phyloP scores from a whole-genome alignment of 75 land plant genomes.

The Adiantum capillusveneris region DNA sequence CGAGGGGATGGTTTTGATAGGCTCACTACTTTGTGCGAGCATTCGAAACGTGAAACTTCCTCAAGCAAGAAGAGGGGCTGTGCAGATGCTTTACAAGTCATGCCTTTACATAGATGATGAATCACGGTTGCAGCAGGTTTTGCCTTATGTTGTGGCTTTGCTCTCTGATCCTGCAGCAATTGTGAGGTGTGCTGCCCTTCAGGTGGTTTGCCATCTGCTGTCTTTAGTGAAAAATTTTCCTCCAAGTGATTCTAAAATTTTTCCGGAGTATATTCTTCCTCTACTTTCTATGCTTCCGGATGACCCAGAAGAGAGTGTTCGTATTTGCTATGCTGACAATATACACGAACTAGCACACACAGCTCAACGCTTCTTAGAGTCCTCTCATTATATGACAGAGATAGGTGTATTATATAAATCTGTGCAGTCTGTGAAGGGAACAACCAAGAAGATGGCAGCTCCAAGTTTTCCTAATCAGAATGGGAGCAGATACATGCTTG shows the following conservation, averaged over 20 bases:
- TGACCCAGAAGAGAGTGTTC: conserved; percentile 98
- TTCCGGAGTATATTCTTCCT: conserved; percentile 97
- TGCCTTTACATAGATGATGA: conserved; percentile 86
- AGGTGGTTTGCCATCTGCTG: conserved; percentile 74
- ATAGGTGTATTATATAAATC: conserved; percentile 46
- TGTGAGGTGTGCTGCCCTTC: conserved; percentile 96
- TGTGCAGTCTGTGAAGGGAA: conserved; percentile 23
- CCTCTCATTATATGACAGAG: conserved; percentile 53
- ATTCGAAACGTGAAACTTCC: conserved; percentile 88
- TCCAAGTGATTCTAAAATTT: conserved; percentile 96
- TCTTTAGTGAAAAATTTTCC: conserved; percentile 78
- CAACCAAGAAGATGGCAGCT: conserved; percentile 9
- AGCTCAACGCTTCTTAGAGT: conserved; percentile 63
- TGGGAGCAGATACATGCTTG: conserved; percentile 25
- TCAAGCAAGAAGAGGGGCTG: conserved; percentile 66
- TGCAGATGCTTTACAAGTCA: conserved; percentile 56
- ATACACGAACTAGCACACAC: conserved; percentile 81
- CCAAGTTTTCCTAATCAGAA: conserved; percentile 13
- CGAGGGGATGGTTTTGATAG: conserved; percentile 95
- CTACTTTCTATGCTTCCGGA: conserved; percentile 98
- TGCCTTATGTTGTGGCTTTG: conserved; percentile 89
- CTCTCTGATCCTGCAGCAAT: conserved; percentile 90
- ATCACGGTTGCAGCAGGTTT: conserved; percentile 81
- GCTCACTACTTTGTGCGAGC: conserved; percentile 88
- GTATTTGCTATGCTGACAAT: conserved; percentile 91